phyloP scores from a whole-genome alignment of 129 eudicot species.

The Helichrysum umbraculigerum region DNA sequence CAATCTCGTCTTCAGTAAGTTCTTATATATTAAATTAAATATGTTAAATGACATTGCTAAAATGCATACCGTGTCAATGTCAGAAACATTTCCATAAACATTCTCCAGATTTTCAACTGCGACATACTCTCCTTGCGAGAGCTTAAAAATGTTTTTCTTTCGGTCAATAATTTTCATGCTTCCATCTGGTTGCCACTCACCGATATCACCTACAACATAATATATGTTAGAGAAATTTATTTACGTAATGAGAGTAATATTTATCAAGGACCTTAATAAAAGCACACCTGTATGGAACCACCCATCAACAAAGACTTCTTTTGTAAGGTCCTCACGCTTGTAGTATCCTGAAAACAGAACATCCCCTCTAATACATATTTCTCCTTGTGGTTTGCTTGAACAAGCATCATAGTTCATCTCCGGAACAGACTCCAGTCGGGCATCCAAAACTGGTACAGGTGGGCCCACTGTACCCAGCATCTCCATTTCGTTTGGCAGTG shows the following conservation, averaged over 20 bases:
- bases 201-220: conserved; percentile 61
- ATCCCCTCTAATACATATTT: conserved; percentile 67
- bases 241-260: not conserved
- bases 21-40: not conserved
- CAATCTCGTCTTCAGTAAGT: too few relatives aligned
- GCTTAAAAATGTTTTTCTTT: conserved; percentile 89
- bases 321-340: conserved; percentile 82
- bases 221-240: not conserved
- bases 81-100: conserved; percentile 66
- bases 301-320: conserved; percentile 72
- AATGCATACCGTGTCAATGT: conserved; percentile 59
- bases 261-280: conserved; percentile 15
- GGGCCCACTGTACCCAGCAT: conserved; percentile 90
- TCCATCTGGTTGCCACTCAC: conserved; percentile 95
- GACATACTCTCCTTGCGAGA: conserved; percentile 91
- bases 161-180: conserved; percentile 85
- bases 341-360: conserved; percentile 71
- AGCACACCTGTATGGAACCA: conserved; percentile 85
- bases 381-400: conserved; percentile 70
- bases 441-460: conserved; percentile 71
- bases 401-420: conserved; percentile 87
- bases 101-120: conserved; percentile 92
- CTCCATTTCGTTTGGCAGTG: conserved; percentile 56
- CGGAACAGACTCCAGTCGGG: conserved; percentile 75
- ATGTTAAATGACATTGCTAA: not conserved